Conservation (phyloP, 2,329 filamentous ascomycete genomes). For the Teratosphaeria pseudoeucalypti region DNA sequence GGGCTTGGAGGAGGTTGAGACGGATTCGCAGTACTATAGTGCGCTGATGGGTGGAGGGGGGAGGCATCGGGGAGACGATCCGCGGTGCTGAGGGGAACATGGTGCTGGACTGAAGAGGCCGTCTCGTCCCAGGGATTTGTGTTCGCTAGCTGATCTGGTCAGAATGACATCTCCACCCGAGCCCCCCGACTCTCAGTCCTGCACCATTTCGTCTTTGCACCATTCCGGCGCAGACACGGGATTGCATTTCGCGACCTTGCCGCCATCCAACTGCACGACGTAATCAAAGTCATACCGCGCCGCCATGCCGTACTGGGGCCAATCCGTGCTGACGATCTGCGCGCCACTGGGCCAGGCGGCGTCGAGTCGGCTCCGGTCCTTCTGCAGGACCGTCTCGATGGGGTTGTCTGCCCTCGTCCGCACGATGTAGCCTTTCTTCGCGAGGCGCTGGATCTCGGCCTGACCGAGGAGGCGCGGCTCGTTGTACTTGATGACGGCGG, state of each 20-base stretch:
- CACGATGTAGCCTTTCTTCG: conserved; percentile 40
- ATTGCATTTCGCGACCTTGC: conserved; percentile 28
- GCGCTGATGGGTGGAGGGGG: no score
- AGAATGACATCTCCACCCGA: not conserved
- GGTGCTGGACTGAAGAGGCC: no score
- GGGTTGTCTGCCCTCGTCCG: conserved; percentile 40
- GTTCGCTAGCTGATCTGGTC: not conserved
- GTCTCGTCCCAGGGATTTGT: not conserved
- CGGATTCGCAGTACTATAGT: no score
- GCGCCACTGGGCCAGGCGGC: conserved; percentile 37
- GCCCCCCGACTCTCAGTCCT: not conserved
- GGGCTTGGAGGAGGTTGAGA: no score
- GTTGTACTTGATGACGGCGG: conserved; percentile 43
- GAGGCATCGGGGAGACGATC: no score
- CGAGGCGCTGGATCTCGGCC: conserved; percentile 34
- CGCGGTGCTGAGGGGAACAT: no score
- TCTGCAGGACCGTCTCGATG: conserved; percentile 32
- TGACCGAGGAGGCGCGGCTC: conserved; percentile 26
- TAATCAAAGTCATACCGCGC: conserved; percentile 40
- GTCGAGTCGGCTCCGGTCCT: conserved; percentile 35
- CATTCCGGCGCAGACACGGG: conserved; percentile 27
- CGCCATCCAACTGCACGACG: conserved; percentile 25
- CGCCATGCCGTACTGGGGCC: conserved; percentile 37
- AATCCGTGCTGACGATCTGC: conserved; percentile 42
- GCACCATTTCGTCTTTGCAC: conserved; percentile 19